Percentiles rank a stretch among this genome's conserved stretches.
Evolutionary conservation across 768 basidiomycete genomes (phyloP).

Genomic region (Auricularia sp.): DNA sequence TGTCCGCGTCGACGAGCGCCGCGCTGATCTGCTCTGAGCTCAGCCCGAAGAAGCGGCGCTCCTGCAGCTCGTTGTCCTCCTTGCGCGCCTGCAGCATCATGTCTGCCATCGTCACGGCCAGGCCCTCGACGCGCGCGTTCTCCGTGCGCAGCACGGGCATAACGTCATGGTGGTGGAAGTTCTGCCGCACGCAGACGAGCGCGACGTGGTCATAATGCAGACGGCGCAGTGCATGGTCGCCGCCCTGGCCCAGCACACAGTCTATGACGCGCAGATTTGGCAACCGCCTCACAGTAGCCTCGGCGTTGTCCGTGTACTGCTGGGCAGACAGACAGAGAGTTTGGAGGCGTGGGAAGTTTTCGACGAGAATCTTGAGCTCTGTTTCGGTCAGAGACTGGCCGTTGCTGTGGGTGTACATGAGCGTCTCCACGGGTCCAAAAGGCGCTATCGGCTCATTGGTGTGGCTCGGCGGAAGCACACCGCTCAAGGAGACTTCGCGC

Average conservation of each 20-base stretch:
- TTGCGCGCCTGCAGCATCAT: background rate
- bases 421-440: background rate
- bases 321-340: background rate
- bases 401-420: background rate
- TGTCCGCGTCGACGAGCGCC: background rate
- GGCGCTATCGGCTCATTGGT: background rate
- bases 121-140: background rate
- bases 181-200: background rate
- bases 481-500: background rate
- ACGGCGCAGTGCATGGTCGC: background rate
- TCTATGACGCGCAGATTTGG: background rate
- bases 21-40: background rate
- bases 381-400: background rate
- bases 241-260: background rate
- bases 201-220: background rate
- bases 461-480: background rate
- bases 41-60: background rate
- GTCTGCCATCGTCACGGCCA: background rate
- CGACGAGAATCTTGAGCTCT: background rate
- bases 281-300: background rate
- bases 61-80: background rate
- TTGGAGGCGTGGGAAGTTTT: background rate
- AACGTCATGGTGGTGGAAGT: background rate
- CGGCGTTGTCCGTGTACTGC: background rate
- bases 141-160: background rate